A percentile compares a stretch with the other conserved stretches of the same genome.
These are phyloP conservation scores for Fusarium decemcellulare DNA, from an alignment of 2,329 filamentous ascomycete species.

Conservation along the genomic window DNA sequence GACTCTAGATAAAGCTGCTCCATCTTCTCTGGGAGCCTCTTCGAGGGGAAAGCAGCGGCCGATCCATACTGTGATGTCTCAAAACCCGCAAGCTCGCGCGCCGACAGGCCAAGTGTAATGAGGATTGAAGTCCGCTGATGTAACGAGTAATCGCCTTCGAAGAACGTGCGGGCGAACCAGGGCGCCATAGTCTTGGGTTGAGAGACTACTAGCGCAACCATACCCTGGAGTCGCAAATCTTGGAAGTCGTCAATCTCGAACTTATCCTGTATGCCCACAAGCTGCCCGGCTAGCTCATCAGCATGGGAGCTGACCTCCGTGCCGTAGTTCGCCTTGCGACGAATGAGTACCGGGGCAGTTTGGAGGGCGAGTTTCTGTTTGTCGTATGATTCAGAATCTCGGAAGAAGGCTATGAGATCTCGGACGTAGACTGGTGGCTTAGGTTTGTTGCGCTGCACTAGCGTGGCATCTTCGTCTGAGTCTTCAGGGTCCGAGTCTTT, in stretches of 20 bases:
- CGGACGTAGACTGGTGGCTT: slow-evolving; percentile 91
- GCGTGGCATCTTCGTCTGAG: slow-evolving; percentile 91
- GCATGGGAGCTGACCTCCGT: slow-evolving; percentile 89
- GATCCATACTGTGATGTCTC: slow-evolving; percentile 68
- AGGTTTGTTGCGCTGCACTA: slow-evolving; percentile 86
- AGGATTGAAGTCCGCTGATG: slow-evolving; percentile 87
- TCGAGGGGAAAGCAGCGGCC: slow-evolving; percentile 80
- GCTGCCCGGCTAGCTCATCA: slow-evolving; percentile 81
- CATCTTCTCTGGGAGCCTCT: slow-evolving; percentile 80
- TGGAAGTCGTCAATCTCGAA: slow-evolving; percentile 86
- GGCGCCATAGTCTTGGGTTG: slow-evolving; percentile 83
- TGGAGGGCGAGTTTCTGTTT: slow-evolving; percentile 84
- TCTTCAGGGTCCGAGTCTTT: slow-evolving; percentile 94
- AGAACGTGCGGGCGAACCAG: slow-evolving; percentile 89
- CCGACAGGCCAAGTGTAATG: slow-evolving; percentile 84
- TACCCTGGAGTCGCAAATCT: slow-evolving; percentile 80
- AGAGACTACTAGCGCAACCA: slow-evolving; percentile 85
- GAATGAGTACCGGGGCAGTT: slow-evolving; percentile 84
- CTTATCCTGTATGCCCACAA: slow-evolving; percentile 88
- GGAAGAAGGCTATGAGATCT: slow-evolving; percentile 83
- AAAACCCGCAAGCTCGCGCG: slow-evolving; percentile 87
- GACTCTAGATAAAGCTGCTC: slow-evolving; percentile 76
- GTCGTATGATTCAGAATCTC: slow-evolving; percentile 88
- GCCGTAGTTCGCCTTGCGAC: slow-evolving; percentile 90
- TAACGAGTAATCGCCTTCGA: slow-evolving; percentile 92